Evolutionary conservation across 106 monocot species (phyloP).

Genomic region (Acanthochlamys bracteata): DNA sequence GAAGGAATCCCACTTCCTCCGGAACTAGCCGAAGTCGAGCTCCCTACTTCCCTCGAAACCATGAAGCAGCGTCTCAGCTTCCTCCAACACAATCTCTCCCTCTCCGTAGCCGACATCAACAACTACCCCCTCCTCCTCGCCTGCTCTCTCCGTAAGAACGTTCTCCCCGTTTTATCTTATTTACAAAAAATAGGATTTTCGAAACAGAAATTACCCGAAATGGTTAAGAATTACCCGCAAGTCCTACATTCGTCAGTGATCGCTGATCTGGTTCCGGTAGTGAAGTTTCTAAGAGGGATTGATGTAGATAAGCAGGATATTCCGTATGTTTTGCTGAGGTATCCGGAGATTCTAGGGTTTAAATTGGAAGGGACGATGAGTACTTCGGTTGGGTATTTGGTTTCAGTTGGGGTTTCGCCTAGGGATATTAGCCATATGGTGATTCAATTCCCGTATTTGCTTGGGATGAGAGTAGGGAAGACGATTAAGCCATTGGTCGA

Average conservation of each 20-base stretch:
- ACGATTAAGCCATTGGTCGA: slow-evolving; percentile 37
- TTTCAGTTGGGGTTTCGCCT: slow-evolving; percentile 29
- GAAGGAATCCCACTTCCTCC: slow-evolving; percentile 30
- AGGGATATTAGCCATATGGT: slow-evolving; percentile 41
- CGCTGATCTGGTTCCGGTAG: slow-evolving; percentile 32
- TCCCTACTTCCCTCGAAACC: slow-evolving; percentile 35
- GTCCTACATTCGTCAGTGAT: slow-evolving; percentile 32
- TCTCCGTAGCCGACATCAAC: slow-evolving; percentile 38
- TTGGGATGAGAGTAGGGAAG: slow-evolving; percentile 39
- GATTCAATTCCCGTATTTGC: slow-evolving; percentile 27
- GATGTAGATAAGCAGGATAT: slow-evolving; percentile 31
- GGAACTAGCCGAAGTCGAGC: slow-evolving; percentile 30
- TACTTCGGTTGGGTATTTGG: slow-evolving; percentile 34
- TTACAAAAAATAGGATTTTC: slow-evolving; percentile 30
- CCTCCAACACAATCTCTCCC: slow-evolving; percentile 30
- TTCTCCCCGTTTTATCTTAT: slow-evolving; percentile 34
- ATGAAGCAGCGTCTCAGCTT: slow-evolving; percentile 40
- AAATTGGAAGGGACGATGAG: slow-evolving; percentile 49
- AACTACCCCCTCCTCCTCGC: slow-evolving; percentile 30
- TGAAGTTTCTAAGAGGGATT: slow-evolving; percentile 32
- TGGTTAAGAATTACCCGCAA: slow-evolving; percentile 32
- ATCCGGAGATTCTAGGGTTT: slow-evolving; percentile 36
- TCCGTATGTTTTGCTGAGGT: slow-evolving; percentile 28
- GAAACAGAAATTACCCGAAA: slow-evolving; percentile 22
- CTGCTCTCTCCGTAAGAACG: slow-evolving; percentile 43